phyloP scores from a whole-genome alignment of 1,284 basidiomycete genomes.

The Serendipita sp. region DNA sequence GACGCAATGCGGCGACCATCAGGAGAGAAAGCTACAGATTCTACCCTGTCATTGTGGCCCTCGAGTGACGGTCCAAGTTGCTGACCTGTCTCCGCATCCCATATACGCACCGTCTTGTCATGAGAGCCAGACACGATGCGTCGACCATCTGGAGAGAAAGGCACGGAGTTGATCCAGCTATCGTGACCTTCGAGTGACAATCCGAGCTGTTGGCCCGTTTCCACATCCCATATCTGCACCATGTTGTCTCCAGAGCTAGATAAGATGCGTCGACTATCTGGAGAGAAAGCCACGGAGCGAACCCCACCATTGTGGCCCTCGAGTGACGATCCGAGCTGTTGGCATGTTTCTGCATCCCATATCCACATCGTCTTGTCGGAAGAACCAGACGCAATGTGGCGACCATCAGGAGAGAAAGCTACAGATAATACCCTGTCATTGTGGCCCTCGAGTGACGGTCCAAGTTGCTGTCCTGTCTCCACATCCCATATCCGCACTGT shows the following conservation, averaged over 20 bases:
- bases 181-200: neutral
- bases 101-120: neutral
- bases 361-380: neutral
- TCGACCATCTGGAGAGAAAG: neutral
- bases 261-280: no score
- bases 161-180: no score
- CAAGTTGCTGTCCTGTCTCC: neutral
- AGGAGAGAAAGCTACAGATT: neutral
- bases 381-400: neutral
- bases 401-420: neutral
- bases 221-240: neutral
- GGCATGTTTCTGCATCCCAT: neutral
- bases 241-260: no score
- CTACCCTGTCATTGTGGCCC: neutral
- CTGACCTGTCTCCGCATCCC: neutral
- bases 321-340: neutral
- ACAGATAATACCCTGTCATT: neutral
- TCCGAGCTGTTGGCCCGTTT: neutral
- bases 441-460: neutral
- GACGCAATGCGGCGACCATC: neutral
- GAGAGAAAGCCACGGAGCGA: no score
- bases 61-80: neutral
- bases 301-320: neutral
- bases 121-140: neutral
- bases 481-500: neutral